phyloP scores from a whole-genome alignment of 2,329 filamentous ascomycete genomes.

The Trichoderma polysporum region DNA sequence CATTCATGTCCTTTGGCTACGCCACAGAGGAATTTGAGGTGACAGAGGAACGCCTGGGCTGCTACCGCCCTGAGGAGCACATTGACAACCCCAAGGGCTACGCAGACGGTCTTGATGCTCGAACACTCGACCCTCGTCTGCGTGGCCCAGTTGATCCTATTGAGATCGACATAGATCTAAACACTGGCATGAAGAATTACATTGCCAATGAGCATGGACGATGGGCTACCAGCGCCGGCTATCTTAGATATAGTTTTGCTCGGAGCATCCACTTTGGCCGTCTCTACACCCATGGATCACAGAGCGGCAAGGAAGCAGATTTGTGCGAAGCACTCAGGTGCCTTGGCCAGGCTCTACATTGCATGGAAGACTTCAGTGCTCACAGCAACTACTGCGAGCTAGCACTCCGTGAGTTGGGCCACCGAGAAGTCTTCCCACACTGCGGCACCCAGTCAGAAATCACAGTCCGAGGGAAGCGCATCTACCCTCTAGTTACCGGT shows the following conservation, averaged over 20 bases:
- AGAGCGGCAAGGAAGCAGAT: constrained; percentile 68
- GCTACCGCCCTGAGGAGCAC: constrained; percentile 75
- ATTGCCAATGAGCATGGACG: constrained; percentile 85
- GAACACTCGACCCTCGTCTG: constrained; percentile 76
- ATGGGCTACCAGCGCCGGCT: constrained; percentile 89
- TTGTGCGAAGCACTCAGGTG: constrained; percentile 78
- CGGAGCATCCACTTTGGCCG: constrained; percentile 77
- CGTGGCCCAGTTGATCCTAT: constrained; percentile 71
- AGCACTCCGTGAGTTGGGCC: constrained; percentile 71
- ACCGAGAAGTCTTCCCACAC: constrained; percentile 78
- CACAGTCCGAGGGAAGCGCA: constrained; percentile 59
- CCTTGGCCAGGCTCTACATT: constrained; percentile 73
- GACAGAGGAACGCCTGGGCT: constrained; percentile 74
- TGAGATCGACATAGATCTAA: constrained; percentile 70
- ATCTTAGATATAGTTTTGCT: constrained; percentile 72
- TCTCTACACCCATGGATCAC: constrained; percentile 66
- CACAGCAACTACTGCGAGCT: constrained; percentile 85
- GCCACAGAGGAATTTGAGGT: constrained; percentile 86
- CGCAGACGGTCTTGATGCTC: constrained; percentile 81
- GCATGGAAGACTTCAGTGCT: constrained; percentile 75
- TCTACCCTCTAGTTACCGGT: constrained; percentile 73
- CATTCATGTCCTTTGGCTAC: constrained; percentile 79
- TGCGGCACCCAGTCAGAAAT: constrained; percentile 67
- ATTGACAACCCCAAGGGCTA: constrained; percentile 82
- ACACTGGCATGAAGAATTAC: constrained; percentile 98